These are phyloP conservation scores for Exsudoporus frostii DNA, from an alignment of 768 basidiomycete species.

Conservation along the genomic window DNA sequence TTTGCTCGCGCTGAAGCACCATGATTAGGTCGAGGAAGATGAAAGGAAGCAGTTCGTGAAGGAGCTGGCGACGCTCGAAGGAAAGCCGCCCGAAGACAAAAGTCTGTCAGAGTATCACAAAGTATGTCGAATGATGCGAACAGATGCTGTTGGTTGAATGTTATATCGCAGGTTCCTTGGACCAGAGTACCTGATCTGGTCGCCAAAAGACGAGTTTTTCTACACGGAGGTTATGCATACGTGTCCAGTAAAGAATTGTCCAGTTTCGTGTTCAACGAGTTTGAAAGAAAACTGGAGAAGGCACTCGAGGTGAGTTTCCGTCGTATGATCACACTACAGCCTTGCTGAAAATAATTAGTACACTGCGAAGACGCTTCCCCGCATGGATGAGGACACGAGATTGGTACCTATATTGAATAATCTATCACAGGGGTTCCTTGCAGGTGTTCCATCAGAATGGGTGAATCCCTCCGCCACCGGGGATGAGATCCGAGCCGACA, in stretches of 20 bases:
- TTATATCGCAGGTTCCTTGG: conserved; percentile 80
- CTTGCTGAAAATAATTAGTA: conserved; percentile 42
- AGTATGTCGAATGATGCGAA: conserved; percentile 36
- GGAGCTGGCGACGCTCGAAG: conserved; percentile 44
- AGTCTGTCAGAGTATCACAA: conserved; percentile 67
- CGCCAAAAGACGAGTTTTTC: conserved; percentile 71
- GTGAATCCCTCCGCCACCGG: conserved; percentile 49
- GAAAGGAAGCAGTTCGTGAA: conserved; percentile 51
- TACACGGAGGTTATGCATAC: conserved; percentile 84
- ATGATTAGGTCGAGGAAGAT: conserved; percentile 47
- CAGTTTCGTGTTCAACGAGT: conserved; percentile 86
- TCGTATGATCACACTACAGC: neutral
- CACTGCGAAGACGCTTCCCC: conserved; percentile 83
- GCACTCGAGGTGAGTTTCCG: conserved; percentile 66
- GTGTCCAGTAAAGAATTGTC: conserved; percentile 75
- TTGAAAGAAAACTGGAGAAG: conserved; percentile 64
- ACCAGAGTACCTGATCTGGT: conserved; percentile 92
- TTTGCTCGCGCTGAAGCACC: conserved; percentile 1
- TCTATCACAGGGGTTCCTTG: conserved; percentile 89
- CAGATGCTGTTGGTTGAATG: neutral
- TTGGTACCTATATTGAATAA: conserved; percentile 86
- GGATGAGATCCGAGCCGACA: conserved; percentile 83
- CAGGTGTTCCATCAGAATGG: conserved; percentile 88
- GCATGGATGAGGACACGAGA: conserved; percentile 92
- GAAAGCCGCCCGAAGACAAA: conserved; percentile 1